Base-by-base conservation (phyloP, 1,139 yeast species). In the Scheffersomyces stambukii region DNA sequence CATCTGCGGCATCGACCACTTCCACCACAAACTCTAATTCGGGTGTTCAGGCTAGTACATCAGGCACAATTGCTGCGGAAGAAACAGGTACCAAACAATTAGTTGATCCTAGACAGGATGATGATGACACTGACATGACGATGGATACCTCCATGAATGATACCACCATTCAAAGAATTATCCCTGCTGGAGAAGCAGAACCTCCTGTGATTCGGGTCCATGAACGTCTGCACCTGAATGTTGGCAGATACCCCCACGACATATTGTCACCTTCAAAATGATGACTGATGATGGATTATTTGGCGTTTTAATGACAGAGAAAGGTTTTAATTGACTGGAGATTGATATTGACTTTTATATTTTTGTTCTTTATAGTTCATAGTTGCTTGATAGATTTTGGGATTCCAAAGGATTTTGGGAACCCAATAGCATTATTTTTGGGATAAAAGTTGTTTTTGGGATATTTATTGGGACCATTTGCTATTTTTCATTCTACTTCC, bases 241-340 rank as follows among this genome's bases (percentile, higher is more conserved):
- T 43, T 11, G 48, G 45, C 16, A 37, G 46, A 18, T 44, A 41
- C 27, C 50, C 51, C 8, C 50, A 47, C 31, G 42, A 47, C 28
- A 44, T 45, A 8, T 25, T 45, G 11, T 45, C 51, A 10, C n/a
- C n/a, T n/a, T n/a, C n/a, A n/a, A n/a, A n/a, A n/a, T n/a, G n/a
- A n/a, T n/a, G n/a, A n/a, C n/a, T n/a, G n/a, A n/a, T n/a, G n/a
- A n/a, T n/a, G n/a, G n/a, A n/a, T n/a, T n/a, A n/a, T n/a, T n/a
- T n/a, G n/a, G n/a, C n/a, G n/a, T n/a, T n/a, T n/a, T n/a, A n/a
- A n/a, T n/a, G n/a, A n/a, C n/a, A n/a, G n/a, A n/a, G n/a, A n/a
- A n/a, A n/a, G n/a, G n/a, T n/a, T n/a, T n/a, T n/a, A n/a, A n/a
- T n/a, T n/a, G n/a, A n/a, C n/a, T n/a, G n/a, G n/a, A n/a, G n/a